Evolutionary conservation across 2,329 filamentous ascomycete species (phyloP).

Genomic region (Diplocarpon rosae): DNA sequence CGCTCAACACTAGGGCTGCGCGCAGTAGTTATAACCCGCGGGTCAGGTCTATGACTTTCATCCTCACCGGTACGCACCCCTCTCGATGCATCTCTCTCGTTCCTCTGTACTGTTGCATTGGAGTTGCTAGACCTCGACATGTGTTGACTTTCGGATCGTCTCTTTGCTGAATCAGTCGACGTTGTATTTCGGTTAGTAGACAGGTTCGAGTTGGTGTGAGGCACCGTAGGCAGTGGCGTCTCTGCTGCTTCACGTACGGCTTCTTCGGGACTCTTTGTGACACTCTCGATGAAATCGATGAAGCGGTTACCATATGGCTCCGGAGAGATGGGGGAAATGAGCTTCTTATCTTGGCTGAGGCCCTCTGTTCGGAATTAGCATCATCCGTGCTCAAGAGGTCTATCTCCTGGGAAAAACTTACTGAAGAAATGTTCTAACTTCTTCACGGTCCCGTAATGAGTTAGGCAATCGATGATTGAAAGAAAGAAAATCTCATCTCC

Average conservation of each 20-base stretch:
- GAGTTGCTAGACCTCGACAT: slow-evolving; percentile 15
- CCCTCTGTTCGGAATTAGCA: slow-evolving; percentile 44
- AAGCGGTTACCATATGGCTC: slow-evolving; percentile 90
- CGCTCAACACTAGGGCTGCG: slow-evolving; percentile 47
- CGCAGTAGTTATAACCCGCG: slow-evolving; percentile 40
- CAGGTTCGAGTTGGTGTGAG: slow-evolving; percentile 19
- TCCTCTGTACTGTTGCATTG: slow-evolving; percentile 19
- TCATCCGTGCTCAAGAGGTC: neutral
- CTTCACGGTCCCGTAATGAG: slow-evolving; percentile 90
- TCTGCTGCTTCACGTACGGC: slow-evolving; percentile 49
- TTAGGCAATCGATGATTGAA: slow-evolving; percentile 95
- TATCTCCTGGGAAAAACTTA: slow-evolving; percentile 10
- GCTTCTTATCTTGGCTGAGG: slow-evolving; percentile 65
- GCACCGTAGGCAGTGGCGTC: slow-evolving; percentile 9
- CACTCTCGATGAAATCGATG: slow-evolving; percentile 78
- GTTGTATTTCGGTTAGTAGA: slow-evolving; percentile 16
- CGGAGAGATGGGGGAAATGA: slow-evolving; percentile 89
- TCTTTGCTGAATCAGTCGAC: slow-evolving; percentile 15
- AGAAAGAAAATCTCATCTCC: slow-evolving; percentile 96
- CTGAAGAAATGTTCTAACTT: slow-evolving; percentile 93
- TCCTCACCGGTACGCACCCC: slow-evolving; percentile 29
- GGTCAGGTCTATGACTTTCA: slow-evolving; percentile 19
- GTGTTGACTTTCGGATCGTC: slow-evolving; percentile 17
- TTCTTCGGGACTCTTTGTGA: slow-evolving; percentile 85
- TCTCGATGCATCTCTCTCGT: slow-evolving; percentile 22